Evolutionary conservation across 2,329 filamentous ascomycete species (phyloP).

Genomic region (Hymenoscyphus repandus): DNA sequence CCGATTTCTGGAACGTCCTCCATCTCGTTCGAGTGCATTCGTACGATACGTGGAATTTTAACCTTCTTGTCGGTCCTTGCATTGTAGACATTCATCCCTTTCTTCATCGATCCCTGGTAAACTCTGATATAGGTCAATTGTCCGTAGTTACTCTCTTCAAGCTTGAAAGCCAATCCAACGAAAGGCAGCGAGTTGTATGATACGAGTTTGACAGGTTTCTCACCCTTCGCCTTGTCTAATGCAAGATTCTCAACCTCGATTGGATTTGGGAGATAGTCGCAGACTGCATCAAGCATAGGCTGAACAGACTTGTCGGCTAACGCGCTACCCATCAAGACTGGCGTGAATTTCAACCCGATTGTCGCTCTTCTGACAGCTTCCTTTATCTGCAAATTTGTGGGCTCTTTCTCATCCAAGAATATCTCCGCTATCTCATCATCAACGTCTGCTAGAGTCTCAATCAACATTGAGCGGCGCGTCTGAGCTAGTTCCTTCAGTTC

Average conservation of each 20-base stretch:
- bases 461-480: slow-evolving; percentile 78
- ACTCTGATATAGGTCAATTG: slow-evolving; percentile 98
- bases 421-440: slow-evolving; percentile 97
- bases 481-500: slow-evolving; percentile 69
- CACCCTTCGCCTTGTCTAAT: slow-evolving; percentile 73
- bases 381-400: slow-evolving; percentile 79
- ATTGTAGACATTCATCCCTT: slow-evolving; percentile 89
- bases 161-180: slow-evolving; percentile 94
- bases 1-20: slow-evolving; percentile 91
- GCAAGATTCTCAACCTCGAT: slow-evolving; percentile 84
- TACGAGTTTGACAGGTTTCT: slow-evolving; percentile 78
- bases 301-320: slow-evolving; percentile 92
- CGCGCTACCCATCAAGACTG: slow-evolving; percentile 94
- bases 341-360: slow-evolving; percentile 83
- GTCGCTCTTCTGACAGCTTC: slow-evolving; percentile 87
- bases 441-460: slow-evolving; percentile 94
- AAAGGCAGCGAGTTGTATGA: slow-evolving; percentile 93
- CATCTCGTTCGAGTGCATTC: slow-evolving; percentile 99
- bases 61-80: slow-evolving; percentile 93
- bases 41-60: slow-evolving; percentile 92
- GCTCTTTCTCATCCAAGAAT: slow-evolving; percentile 81
- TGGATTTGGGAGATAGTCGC: slow-evolving; percentile 92
- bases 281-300: slow-evolving; percentile 93
- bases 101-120: slow-evolving; percentile 87
- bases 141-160: slow-evolving; percentile 97